phyloP scores from a whole-genome alignment of 192 early-diverging fungal species.

The Anaeromyces robustus region DNA sequence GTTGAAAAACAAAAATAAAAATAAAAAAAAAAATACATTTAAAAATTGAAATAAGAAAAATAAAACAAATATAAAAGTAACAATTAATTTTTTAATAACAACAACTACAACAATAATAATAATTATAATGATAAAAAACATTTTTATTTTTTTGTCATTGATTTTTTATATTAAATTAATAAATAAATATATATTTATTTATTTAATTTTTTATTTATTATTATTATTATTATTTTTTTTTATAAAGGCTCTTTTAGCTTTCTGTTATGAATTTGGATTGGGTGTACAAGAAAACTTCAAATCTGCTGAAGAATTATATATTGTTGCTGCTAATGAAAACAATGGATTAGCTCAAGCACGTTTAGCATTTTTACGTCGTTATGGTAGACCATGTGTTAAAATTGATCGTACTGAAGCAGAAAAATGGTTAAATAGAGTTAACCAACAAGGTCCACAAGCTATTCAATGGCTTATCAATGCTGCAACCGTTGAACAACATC shows the following conservation, averaged over 20 bases:
- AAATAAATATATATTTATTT: too few relatives aligned
- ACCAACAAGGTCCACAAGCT: constrained; percentile 19
- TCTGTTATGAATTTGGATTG: constrained; percentile 9
- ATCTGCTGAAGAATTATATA: background rate
- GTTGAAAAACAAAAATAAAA: too few relatives aligned
- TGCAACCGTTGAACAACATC: background rate
- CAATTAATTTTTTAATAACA: too few relatives aligned
- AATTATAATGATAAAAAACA: too few relatives aligned
- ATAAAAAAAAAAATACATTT: too few relatives aligned
- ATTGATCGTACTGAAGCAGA: constrained; percentile 70
- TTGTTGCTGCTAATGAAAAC: background rate
- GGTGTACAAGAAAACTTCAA: background rate
- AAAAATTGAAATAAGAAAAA: too few relatives aligned
- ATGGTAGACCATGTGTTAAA: constrained; percentile 59
- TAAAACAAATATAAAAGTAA: too few relatives aligned
- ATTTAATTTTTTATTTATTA: too few relatives aligned
- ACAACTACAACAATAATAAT: too few relatives aligned
- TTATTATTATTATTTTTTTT: too few relatives aligned
- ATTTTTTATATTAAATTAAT: too few relatives aligned
- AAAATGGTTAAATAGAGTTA: constrained; percentile 48
- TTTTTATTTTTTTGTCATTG: too few relatives aligned
- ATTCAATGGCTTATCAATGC: background rate
- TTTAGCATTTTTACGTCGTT: constrained; percentile 61
- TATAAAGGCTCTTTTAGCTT: constrained; percentile 45
- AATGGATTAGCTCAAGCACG: constrained; percentile 45